Percentiles rank a stretch among this genome's conserved stretches.
Conservation (phyloP, 768 basidiomycete species). For the Kockovaella imperatae region DNA sequence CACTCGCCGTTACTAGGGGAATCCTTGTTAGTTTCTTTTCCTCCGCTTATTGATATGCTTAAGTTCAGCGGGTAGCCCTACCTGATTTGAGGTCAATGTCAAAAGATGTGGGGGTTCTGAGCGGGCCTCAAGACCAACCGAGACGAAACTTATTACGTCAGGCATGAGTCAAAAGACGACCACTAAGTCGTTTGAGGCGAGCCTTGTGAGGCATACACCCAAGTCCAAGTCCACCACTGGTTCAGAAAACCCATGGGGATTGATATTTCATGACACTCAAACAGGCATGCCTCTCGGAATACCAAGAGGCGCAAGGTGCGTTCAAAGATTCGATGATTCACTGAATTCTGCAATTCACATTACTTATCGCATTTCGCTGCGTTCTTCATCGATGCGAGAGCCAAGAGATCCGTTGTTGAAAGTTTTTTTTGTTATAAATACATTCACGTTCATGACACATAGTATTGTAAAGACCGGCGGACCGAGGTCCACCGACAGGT, state of each 20-base stretch:
- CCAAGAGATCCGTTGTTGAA: conserved; percentile 66
- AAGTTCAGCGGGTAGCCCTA: conserved; percentile 78
- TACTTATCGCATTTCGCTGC: conserved; percentile 73
- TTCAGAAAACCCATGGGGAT: conserved; percentile 24
- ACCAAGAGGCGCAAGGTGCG: conserved; percentile 69
- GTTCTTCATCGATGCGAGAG: conserved; percentile 73
- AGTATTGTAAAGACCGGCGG: conserved; percentile 18
- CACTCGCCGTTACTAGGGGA: conserved; percentile 82
- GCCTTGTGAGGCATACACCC: conserved; percentile 28
- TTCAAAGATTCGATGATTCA: conserved; percentile 80
- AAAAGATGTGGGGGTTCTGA: conserved; percentile 46
- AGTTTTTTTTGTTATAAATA: conserved; percentile 47
- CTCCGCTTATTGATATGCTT: conserved; percentile 85
- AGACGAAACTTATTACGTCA: conserved; percentile 52
- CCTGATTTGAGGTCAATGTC: conserved; percentile 65
- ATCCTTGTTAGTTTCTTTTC: conserved; percentile 88
- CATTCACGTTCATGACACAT: conserved; percentile 32
- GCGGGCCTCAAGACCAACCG: conserved; percentile 45
- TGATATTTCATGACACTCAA: conserved; percentile 56
- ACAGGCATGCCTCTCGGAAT: conserved; percentile 59
- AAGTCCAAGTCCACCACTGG: conserved; percentile 22
- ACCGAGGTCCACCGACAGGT: conserved; percentile 36
- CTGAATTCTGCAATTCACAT: conserved; percentile 76
- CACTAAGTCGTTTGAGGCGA: conserved; percentile 52
- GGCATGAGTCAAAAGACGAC: conserved; percentile 12